phyloP scores from a whole-genome alignment of 139 green algal species.

The Chlamydomonas applanata region DNA sequence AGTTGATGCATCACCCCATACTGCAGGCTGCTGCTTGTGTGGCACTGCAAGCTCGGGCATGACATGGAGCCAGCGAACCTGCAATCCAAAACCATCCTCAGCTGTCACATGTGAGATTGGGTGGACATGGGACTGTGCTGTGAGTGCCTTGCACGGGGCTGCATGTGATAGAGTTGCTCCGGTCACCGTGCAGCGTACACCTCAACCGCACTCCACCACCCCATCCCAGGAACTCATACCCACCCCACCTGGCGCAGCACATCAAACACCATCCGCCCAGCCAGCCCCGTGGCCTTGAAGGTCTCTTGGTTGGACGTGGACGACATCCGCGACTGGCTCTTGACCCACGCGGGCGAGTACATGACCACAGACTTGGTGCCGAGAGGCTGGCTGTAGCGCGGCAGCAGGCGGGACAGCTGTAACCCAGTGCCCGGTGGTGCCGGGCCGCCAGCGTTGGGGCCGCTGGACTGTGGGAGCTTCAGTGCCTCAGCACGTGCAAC shows the following conservation, averaged over 20 bases:
- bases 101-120: no score
- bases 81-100: no score
- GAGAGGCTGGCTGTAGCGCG: conserved; percentile 9
- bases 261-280: conserved; percentile 43
- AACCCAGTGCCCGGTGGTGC: background rate
- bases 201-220: background rate
- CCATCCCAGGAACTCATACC: background rate
- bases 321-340: conserved; percentile 46
- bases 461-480: conserved; percentile 4
- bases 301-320: conserved; percentile 76
- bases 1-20: no score
- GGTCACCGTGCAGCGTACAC: background rate
- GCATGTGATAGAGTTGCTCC: background rate
- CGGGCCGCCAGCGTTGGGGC: no score
- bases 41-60: no score
- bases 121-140: no score
- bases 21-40: no score
- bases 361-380: conserved; percentile 44
- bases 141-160: no score
- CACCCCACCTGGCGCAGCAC: conserved; percentile 42
- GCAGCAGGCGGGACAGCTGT: conserved; percentile 8
- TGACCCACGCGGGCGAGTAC: conserved; percentile 29
- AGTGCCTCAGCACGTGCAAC: conserved; percentile 52
- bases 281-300: conserved; percentile 30
- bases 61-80: no score